A percentile compares a stretch with the other conserved stretches of the same genome.
Conservation (phyloP, 1,284 basidiomycete genomes). For the Fereydounia khargensis region DNA sequence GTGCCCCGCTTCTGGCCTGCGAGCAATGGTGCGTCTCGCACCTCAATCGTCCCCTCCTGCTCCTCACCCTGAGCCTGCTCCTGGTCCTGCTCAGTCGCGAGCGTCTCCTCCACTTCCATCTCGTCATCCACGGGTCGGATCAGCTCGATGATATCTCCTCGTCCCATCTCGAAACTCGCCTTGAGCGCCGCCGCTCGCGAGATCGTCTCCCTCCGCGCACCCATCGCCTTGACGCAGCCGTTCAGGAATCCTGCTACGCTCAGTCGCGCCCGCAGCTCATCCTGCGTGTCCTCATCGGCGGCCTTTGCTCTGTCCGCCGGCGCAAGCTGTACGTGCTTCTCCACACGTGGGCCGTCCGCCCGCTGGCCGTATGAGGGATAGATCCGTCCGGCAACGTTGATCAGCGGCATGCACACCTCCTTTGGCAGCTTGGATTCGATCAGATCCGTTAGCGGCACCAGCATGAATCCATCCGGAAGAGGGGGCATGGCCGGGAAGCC, state of each 20-base stretch:
- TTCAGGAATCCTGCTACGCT: constrained; percentile 20
- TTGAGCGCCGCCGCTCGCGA: constrained; percentile 13
- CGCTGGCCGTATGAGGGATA: constrained; percentile 26
- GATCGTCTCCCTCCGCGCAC: constrained; percentile 5
- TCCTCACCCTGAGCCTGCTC: constrained; percentile 3
- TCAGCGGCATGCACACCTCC: constrained; percentile 16
- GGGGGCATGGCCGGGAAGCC: constrained; percentile 27
- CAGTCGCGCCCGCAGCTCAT: constrained; percentile 18
- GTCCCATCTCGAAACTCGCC: constrained; percentile 4
- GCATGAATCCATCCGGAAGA: constrained; percentile 21
- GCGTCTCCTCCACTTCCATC: constrained; percentile 3
- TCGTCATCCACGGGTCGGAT: constrained; percentile 2
- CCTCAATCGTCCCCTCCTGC: background rate
- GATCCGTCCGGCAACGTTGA: constrained; percentile 19
- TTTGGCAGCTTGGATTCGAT: constrained; percentile 13
- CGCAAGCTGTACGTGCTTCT: constrained; percentile 13
- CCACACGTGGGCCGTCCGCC: constrained; percentile 29
- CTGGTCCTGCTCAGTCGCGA: constrained; percentile 5
- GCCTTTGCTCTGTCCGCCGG: constrained; percentile 10
- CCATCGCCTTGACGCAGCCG: constrained; percentile 35
- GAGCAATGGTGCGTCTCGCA: background rate
- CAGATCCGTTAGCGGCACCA: constrained; percentile 22
- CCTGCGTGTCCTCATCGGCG: constrained; percentile 27
- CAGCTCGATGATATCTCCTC: constrained; percentile 1
- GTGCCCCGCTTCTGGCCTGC: background rate